Conservation (phyloP, 805 yeast species). For the Ogataea glucozyma region DNA sequence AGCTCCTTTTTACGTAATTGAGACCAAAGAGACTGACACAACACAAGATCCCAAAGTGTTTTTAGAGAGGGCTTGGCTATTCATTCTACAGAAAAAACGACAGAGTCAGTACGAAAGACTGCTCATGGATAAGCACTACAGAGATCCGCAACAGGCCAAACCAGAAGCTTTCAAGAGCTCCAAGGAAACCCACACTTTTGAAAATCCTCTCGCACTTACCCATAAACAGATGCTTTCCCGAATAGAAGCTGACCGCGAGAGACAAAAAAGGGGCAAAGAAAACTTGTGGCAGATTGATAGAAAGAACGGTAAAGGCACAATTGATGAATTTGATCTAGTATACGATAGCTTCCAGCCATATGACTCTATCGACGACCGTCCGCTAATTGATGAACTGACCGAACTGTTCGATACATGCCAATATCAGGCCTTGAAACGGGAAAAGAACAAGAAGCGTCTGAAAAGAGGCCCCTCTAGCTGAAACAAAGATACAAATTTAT, state of each 20-base stretch:
- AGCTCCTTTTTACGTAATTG: slow-evolving; percentile 11
- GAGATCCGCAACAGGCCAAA: slow-evolving; percentile 20
- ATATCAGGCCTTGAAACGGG: slow-evolving; percentile 27
- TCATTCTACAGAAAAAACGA: slow-evolving; percentile 45
- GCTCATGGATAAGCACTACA: slow-evolving; percentile 38
- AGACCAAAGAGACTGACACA: neutral
- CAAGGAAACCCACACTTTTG: slow-evolving; percentile 1
- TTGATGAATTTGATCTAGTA: slow-evolving; percentile 37
- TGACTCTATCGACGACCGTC: slow-evolving; percentile 24
- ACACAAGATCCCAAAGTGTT: slow-evolving; percentile 2
- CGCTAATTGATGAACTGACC: slow-evolving; percentile 28
- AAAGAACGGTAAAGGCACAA: slow-evolving; percentile 12
- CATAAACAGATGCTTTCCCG: slow-evolving; percentile 63
- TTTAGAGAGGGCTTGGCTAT: slow-evolving; percentile 43
- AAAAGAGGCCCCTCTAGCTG: slow-evolving; percentile 7
- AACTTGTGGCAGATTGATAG: slow-evolving; percentile 70
- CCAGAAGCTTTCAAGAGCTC: slow-evolving; percentile 15
- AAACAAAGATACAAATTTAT: no score
- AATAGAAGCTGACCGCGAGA: slow-evolving; percentile 91
- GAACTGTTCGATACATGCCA: slow-evolving; percentile 17
- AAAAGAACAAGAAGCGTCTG: slow-evolving; percentile 5
- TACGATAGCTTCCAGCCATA: slow-evolving; percentile 23
- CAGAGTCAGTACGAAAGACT: slow-evolving; percentile 54
- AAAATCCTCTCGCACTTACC: slow-evolving; percentile 7
- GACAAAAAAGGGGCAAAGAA: slow-evolving; percentile 84